A percentile compares a stretch with the other conserved stretches of the same genome.
Evolutionary conservation across 768 basidiomycete genomes (phyloP).

Genomic region (Lactarius pseudohatsudake): DNA sequence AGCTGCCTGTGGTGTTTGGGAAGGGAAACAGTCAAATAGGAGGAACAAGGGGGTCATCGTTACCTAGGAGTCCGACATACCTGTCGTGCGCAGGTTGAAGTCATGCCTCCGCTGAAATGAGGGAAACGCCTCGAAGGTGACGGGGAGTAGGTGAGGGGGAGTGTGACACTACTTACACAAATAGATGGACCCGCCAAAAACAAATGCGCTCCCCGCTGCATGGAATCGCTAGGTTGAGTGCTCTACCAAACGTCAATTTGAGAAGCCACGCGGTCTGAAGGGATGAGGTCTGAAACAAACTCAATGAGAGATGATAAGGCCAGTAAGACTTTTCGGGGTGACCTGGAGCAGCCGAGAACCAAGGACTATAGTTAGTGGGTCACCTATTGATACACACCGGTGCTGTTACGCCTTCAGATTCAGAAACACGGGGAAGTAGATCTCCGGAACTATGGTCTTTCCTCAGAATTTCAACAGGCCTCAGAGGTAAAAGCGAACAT

Average conservation of each 20-base stretch:
- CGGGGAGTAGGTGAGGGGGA: neutral
- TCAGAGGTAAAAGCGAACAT: neutral
- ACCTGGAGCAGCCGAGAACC: neutral
- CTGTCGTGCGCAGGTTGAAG: neutral
- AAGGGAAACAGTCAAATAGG: constrained; percentile 30
- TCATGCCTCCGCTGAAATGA: neutral
- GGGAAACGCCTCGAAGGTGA: neutral
- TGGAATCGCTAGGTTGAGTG: neutral
- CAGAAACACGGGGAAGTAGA: neutral
- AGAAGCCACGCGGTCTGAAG: neutral
- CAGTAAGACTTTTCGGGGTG: neutral
- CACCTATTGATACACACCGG: neutral
- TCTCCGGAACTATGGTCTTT: neutral
- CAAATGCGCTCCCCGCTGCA: neutral
- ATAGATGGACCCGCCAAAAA: neutral
- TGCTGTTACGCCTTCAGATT: neutral
- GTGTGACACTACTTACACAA: constrained; percentile 5
- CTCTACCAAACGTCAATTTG: neutral
- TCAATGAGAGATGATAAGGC: neutral
- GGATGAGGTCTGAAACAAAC: neutral
- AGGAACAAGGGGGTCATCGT: neutral
- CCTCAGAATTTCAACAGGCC: neutral
- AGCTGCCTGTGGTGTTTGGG: no score
- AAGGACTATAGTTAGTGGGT: neutral
- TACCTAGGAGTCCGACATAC: neutral